These are phyloP conservation scores for Drechslerella coelobrocha DNA, from an alignment of 2,329 filamentous ascomycete genomes.

Conservation along the genomic window DNA sequence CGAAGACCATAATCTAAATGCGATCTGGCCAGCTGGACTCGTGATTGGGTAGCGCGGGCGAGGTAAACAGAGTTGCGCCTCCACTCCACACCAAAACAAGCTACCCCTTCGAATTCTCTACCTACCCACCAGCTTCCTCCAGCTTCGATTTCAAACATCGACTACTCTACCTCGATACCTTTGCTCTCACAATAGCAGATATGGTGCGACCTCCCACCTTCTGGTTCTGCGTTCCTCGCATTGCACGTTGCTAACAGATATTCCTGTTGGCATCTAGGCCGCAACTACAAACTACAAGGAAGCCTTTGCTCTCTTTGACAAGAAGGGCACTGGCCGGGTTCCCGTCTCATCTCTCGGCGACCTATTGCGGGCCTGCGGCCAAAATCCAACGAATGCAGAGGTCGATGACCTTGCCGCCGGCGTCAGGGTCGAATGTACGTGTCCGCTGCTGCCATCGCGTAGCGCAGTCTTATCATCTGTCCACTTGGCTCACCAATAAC, in stretches of 20 bases:
- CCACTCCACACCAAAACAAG: too few relatives aligned
- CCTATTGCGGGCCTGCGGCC: constrained; percentile 91
- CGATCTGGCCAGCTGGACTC: neutral
- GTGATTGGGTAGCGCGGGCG: neutral
- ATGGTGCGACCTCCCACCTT: too few relatives aligned
- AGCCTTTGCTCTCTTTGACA: constrained; percentile 99
- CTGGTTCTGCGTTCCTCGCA: too few relatives aligned
- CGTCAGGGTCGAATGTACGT: constrained; percentile 88
- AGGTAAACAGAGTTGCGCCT: too few relatives aligned
- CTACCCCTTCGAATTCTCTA: too few relatives aligned
- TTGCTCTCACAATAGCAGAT: too few relatives aligned
- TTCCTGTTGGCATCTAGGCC: constrained; percentile 13
- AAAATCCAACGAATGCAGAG: constrained; percentile 95
- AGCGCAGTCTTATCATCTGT: neutral
- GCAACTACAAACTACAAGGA: constrained; percentile 96
- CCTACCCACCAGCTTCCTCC: too few relatives aligned
- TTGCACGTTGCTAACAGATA: neutral
- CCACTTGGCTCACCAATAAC: constrained; percentile 3
- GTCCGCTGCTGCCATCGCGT: constrained; percentile 1
- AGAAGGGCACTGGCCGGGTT: constrained; percentile 95
- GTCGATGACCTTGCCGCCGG: constrained; percentile 80
- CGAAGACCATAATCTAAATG: neutral
- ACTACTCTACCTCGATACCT: too few relatives aligned
- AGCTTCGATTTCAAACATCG: too few relatives aligned
- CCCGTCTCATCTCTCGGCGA: constrained; percentile 86